Evolutionary conservation across 1,284 basidiomycete species (phyloP).

Genomic region (Moniliophthora roreri): DNA sequence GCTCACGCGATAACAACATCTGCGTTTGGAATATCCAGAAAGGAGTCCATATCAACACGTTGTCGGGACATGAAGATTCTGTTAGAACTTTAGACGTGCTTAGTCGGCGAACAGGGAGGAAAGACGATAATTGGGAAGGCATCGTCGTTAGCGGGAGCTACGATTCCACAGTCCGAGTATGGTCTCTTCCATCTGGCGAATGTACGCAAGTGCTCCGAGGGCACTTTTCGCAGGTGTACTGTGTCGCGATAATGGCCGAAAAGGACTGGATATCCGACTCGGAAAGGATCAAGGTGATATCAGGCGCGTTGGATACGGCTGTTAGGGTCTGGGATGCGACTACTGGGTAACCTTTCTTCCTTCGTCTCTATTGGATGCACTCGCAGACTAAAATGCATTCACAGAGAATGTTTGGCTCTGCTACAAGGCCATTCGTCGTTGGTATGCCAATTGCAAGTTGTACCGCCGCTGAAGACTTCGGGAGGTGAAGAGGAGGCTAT

Average conservation of each 20-base stretch:
- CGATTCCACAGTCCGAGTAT: slow-evolving; percentile 79
- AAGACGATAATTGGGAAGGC: slow-evolving; percentile 18
- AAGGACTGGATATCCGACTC: slow-evolving; percentile 73
- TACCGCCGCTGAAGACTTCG: slow-evolving; percentile 28
- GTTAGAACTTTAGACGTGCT: slow-evolving; percentile 90
- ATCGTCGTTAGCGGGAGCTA: slow-evolving; percentile 86
- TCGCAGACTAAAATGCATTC: background rate
- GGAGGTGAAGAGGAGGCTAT: slow-evolving; percentile 65
- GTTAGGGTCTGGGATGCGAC: slow-evolving; percentile 87
- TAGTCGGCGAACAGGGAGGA: slow-evolving; percentile 46
- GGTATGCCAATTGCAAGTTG: slow-evolving; percentile 91
- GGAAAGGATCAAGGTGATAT: slow-evolving; percentile 75
- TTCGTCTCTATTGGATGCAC: background rate
- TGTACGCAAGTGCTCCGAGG: slow-evolving; percentile 87
- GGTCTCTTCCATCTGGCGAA: slow-evolving; percentile 54
- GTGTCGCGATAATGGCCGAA: slow-evolving; percentile 54
- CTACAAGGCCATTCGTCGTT: slow-evolving; percentile 94
- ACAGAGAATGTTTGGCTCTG: slow-evolving; percentile 79
- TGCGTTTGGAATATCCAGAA: slow-evolving; percentile 93
- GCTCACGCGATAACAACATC: slow-evolving; percentile 84
- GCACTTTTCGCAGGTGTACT: slow-evolving; percentile 92
- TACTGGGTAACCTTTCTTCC: slow-evolving; percentile 58
- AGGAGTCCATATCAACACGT: slow-evolving; percentile 67
- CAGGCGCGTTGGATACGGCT: slow-evolving; percentile 89
- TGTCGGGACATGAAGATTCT: slow-evolving; percentile 81